phyloP scores from a whole-genome alignment of 1,284 basidiomycete species.

The Waitea zeae region DNA sequence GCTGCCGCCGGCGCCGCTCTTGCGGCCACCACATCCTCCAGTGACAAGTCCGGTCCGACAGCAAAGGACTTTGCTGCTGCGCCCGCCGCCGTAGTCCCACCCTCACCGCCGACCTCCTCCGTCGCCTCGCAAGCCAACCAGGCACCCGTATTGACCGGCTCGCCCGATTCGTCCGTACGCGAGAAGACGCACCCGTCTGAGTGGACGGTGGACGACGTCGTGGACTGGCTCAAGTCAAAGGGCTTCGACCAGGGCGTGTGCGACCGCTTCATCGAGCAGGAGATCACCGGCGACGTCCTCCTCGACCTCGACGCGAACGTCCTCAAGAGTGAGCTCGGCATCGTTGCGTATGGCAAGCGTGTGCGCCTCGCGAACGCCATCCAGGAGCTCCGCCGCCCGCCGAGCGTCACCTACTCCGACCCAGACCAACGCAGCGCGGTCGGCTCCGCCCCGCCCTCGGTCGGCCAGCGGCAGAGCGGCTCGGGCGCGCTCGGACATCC shows the following conservation, averaged over 20 bases:
- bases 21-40: neutral
- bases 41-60: neutral
- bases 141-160: no score
- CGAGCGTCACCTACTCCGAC: conserved; percentile 30
- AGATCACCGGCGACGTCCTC: conserved; percentile 94
- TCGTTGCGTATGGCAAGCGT: conserved; percentile 88
- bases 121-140: no score
- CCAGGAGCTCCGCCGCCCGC: conserved; percentile 64
- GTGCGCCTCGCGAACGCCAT: conserved; percentile 93
- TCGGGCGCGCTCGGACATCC: no score
- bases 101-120: neutral
- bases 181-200: conserved; percentile 37
- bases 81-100: neutral
- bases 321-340: conserved; percentile 91
- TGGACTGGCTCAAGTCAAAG: conserved; percentile 75
- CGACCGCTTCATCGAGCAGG: conserved; percentile 87
- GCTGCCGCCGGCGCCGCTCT: no score
- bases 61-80: neutral
- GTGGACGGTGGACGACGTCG: conserved; percentile 83
- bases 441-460: no score
- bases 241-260: conserved; percentile 76
- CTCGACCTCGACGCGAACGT: conserved; percentile 87
- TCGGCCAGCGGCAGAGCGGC: no score
- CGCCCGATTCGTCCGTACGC: no score
- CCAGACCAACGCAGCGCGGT: conserved; percentile 7